A percentile compares a stretch with the other conserved stretches of the same genome.
Conservation (phyloP, 192 early-diverging fungal species). For the Coemansia sp. region DNA sequence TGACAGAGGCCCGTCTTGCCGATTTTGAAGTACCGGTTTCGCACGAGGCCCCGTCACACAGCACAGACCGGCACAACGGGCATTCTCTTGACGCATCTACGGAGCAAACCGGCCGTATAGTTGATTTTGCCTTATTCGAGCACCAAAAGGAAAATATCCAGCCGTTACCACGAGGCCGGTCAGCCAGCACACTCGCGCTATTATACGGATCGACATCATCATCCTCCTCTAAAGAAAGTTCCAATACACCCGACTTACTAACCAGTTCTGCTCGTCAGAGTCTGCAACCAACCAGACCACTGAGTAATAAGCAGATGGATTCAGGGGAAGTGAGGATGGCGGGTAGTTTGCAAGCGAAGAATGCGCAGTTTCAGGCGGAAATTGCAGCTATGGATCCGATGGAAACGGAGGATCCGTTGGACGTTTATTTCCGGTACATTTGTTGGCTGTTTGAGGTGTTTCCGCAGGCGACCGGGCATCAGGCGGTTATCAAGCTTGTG, state of each 20-base stretch:
- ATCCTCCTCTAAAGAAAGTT: not conserved
- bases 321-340: constrained; percentile 12
- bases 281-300: constrained; percentile 20
- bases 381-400: constrained; percentile 29
- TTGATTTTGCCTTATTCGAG: constrained; percentile 61
- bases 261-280: constrained; percentile 20
- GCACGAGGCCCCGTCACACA: not conserved
- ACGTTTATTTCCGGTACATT: constrained; percentile 62
- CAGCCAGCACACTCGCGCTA: constrained; percentile 53
- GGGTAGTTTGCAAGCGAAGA: constrained; percentile 31
- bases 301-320: not conserved
- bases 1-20: constrained; percentile 9
- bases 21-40: constrained; percentile 4
- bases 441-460: constrained; percentile 66
- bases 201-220: constrained; percentile 30
- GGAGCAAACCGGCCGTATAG: constrained; percentile 11
- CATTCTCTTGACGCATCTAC: not conserved
- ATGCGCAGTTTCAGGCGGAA: constrained; percentile 42
- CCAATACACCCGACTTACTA: not conserved
- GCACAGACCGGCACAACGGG: not conserved
- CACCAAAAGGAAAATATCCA: constrained; percentile 80
- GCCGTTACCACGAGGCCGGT: constrained; percentile 66
- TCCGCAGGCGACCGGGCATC: constrained; percentile 60
- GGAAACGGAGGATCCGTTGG: constrained; percentile 60
- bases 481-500: constrained; percentile 57